phyloP scores from a whole-genome alignment of 2,329 filamentous ascomycete genomes.

The Teratosphaeria nubilosa region DNA sequence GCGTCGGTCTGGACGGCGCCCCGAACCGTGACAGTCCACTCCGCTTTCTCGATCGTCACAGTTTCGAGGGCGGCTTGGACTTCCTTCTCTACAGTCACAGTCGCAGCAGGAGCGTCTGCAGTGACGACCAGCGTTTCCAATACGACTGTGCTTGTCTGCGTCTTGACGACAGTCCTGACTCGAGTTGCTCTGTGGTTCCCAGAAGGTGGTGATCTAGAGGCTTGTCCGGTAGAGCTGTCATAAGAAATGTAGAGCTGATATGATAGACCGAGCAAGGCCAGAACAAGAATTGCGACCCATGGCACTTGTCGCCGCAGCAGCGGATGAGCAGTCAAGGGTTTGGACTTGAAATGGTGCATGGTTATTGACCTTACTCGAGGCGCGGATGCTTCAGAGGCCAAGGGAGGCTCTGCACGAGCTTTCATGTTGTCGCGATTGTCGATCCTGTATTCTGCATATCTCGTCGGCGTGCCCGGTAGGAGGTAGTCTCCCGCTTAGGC shows the following conservation, averaged over 20 bases:
- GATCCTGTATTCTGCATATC: not conserved
- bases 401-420: not conserved
- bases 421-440: not conserved
- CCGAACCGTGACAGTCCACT: not conserved
- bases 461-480: not conserved
- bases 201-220: not conserved
- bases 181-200: not conserved
- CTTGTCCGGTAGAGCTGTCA: not conserved
- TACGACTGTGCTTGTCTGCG: not conserved
- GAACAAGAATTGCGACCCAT: not conserved
- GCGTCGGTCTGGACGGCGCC: not conserved
- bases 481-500: not conserved
- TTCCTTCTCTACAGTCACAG: not conserved
- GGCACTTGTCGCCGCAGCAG: not conserved
- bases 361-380: not conserved
- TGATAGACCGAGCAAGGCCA: not conserved
- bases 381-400: not conserved
- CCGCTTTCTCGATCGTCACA: not conserved
- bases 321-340: not conserved
- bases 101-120: not conserved
- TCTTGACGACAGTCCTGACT: not conserved
- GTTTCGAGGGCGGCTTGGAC: not conserved
- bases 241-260: not conserved
- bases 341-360: not conserved
- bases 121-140: not conserved